Conservation (phyloP, 139 green algal genomes). For the Volvox africanus region DNA sequence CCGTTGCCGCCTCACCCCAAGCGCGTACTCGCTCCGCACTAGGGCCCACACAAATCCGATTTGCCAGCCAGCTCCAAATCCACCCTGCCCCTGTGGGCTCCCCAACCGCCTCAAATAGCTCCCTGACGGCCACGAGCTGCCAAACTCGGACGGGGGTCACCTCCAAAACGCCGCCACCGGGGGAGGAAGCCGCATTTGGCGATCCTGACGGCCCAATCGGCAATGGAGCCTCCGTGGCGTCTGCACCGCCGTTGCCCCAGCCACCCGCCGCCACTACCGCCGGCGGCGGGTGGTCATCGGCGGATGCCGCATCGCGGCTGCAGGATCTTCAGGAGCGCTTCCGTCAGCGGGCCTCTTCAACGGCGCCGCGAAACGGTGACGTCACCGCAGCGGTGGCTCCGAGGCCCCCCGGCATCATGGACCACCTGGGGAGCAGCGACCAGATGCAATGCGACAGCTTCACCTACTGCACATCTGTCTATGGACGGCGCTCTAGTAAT, state of each 20-base stretch:
- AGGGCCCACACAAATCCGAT: background rate
- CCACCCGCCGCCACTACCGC: background rate
- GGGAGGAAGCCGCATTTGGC: too few relatives aligned
- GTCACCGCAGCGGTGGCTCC: too few relatives aligned
- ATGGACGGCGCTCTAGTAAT: background rate
- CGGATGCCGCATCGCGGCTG: background rate
- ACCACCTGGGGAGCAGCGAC: background rate
- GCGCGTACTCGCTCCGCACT: background rate
- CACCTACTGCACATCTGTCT: background rate
- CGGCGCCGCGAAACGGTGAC: background rate
- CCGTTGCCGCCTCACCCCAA: too few relatives aligned
- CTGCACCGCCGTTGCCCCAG: background rate
- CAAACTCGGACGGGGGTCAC: too few relatives aligned
- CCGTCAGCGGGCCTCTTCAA: background rate
- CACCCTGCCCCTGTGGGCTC: background rate
- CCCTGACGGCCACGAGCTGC: too few relatives aligned
- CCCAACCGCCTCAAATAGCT: too few relatives aligned
- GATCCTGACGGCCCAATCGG: too few relatives aligned
- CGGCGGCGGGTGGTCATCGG: too few relatives aligned
- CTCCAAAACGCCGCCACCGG: too few relatives aligned
- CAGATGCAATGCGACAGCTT: slow-evolving; percentile 23
- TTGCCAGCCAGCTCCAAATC: background rate
- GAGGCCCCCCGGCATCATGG: background rate
- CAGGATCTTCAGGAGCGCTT: slow-evolving; percentile 17
- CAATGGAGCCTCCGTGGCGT: too few relatives aligned